Conservation (phyloP, 805 yeast genomes). For the Lachancea sp. region DNA sequence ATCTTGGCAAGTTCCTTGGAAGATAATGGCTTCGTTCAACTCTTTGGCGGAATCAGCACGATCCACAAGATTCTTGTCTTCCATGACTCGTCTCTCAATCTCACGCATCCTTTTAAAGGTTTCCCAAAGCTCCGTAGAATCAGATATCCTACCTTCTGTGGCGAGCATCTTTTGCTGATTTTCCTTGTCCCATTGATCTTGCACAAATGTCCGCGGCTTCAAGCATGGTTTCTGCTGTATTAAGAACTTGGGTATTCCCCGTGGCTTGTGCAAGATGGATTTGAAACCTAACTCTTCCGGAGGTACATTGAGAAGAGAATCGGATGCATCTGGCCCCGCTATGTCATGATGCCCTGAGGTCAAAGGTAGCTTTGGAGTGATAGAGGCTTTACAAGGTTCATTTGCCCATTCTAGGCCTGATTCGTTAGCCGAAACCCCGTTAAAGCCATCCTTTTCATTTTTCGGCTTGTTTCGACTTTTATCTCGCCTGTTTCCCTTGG, state of each 20-base stretch:
- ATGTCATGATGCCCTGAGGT: not conserved
- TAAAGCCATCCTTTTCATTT: conserved; percentile 2
- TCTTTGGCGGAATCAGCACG: conserved; percentile 76
- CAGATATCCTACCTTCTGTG: conserved; percentile 47
- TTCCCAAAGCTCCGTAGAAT: conserved; percentile 68
- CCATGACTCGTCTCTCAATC: conserved; percentile 72
- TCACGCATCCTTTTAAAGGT: conserved; percentile 69
- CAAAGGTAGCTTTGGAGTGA: too few relatives aligned
- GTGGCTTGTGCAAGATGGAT: conserved; percentile 13
- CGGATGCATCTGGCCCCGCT: not conserved
- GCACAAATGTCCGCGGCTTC: conserved; percentile 24
- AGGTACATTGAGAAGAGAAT: not conserved
- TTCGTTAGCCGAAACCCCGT: not conserved
- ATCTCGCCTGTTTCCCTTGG: conserved; percentile 5
- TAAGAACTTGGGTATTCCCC: conserved; percentile 35
- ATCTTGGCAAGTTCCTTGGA: conserved; percentile 81
- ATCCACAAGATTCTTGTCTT: conserved; percentile 74
- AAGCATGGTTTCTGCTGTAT: conserved; percentile 35
- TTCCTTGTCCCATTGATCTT: conserved; percentile 63
- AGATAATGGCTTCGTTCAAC: conserved; percentile 79
- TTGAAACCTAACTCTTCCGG: conserved; percentile 24
- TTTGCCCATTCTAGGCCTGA: not conserved
- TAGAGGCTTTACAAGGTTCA: not conserved
- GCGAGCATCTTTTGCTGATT: conserved; percentile 59
- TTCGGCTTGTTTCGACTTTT: conserved; percentile 6